phyloP scores from a whole-genome alignment of 768 basidiomycete species.

The Amanita brunnescens region DNA sequence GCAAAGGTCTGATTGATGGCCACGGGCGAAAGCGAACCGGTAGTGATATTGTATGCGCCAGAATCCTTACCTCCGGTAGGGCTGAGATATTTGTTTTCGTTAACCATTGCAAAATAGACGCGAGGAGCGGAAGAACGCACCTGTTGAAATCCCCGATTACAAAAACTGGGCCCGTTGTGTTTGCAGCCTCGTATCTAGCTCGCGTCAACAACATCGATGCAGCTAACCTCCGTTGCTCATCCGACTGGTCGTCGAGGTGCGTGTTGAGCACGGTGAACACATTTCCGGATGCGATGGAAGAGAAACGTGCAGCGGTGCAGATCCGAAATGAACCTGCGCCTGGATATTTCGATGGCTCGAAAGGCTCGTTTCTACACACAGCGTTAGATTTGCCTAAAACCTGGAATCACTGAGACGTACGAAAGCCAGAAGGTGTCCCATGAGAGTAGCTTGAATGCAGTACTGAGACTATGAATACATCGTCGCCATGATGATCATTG shows the following conservation, averaged over 20 bases:
- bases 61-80: constrained; percentile 33
- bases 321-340: constrained; percentile 42
- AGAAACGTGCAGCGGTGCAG: constrained; percentile 37
- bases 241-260: constrained; percentile 47
- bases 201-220: constrained; percentile 44
- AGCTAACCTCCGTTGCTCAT: constrained; percentile 39
- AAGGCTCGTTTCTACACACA: constrained; percentile 31
- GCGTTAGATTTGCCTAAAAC: background rate
- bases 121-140: constrained; percentile 11
- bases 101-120: background rate
- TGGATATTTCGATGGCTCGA: constrained; percentile 39
- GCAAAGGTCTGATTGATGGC: constrained; percentile 35
- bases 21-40: constrained; percentile 30
- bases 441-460: constrained; percentile 26
- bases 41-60: constrained; percentile 43
- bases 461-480: constrained; percentile 12
- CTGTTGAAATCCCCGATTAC: constrained; percentile 49
- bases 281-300: constrained; percentile 11
- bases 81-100: constrained; percentile 16
- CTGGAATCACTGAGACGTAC: constrained; percentile 20
- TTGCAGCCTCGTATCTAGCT: constrained; percentile 38
- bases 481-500: background rate
- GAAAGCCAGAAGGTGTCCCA: constrained; percentile 51
- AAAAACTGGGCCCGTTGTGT: constrained; percentile 31
- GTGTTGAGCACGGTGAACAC: constrained; percentile 40